Base-by-base conservation (phyloP, 768 basidiomycete genomes). In the Multifurca ochricompacta region DNA sequence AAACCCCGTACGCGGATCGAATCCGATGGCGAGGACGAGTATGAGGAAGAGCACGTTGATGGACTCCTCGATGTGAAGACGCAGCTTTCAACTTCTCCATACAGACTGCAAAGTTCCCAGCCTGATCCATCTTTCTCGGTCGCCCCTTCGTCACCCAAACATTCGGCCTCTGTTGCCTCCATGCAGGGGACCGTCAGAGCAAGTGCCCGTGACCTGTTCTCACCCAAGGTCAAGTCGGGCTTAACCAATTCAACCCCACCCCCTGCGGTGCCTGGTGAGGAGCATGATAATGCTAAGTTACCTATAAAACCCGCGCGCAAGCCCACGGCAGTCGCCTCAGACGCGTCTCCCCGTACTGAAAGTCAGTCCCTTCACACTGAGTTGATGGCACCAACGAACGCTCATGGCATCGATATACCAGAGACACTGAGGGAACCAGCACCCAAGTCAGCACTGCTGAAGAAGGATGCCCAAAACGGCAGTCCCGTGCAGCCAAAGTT, bases 81-180 rank as follows among this genome's bases (percentile, higher is more conserved):
- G 13, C 45, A 44, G 9, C 14, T 23, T 13, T 56, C 23, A 27
- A 7, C 30, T 28, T 23, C 27, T 7, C 23, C 48, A 45, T 30
- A 45, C 43, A 19, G 28, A 19, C 10, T 28, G 11, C 54, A 48
- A 39, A 56, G 27, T 16, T 4, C 23, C 48, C 36, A 37, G 16
- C 30, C 36, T 25, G 54, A 56, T 16, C 54, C 54, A 3, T 46
- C 49, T 3, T 56, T 56, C 35, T 56, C 54, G 23, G 51, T 56
- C 25, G 18, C 39, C 18, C 54, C 54, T 40, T 51, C 54, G 10
- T 16, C 43, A 14, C 16, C 54, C 4, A 56, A 56, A 40, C 54
- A 49, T 8, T 27, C 18, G 10, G 36, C 16, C 7, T 13, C 48
- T 27, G 21, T 37, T 31, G 13, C 41, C n/a, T 34, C 43, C 9